Percentiles rank a stretch among this genome's conserved stretches.
These are phyloP conservation scores for Neoboletus brunneissimus DNA, from an alignment of 768 basidiomycete species.

Conservation along the genomic window DNA sequence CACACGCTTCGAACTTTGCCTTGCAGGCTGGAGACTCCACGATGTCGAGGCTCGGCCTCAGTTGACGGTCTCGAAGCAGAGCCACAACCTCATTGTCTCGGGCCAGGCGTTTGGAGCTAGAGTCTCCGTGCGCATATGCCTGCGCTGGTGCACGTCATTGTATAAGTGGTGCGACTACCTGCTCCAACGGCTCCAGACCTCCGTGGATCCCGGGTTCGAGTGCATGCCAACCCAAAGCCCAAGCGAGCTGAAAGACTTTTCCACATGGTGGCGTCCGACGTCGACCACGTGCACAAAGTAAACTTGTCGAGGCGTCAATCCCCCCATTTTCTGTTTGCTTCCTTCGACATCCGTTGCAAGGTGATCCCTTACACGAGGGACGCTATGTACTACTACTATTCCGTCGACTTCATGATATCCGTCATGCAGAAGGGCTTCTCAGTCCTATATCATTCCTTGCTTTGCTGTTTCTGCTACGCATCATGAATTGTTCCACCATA, in stretches of 20 bases:
- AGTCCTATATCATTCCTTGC: neutral
- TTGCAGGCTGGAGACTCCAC: conserved; percentile 21
- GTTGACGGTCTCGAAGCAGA: conserved; percentile 20
- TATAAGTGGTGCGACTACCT: conserved; percentile 12
- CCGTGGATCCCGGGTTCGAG: neutral
- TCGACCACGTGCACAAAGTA: neutral
- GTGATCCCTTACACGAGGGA: neutral
- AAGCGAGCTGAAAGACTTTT: conserved; percentile 3
- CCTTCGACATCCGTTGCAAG: neutral
- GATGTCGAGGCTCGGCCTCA: conserved; percentile 21
- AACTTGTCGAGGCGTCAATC: neutral
- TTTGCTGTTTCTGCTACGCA: conserved; percentile 6
- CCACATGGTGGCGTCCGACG: conserved; percentile 1
- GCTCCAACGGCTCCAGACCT: neutral
- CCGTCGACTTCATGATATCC: conserved; percentile 4
- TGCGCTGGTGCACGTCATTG: conserved; percentile 27
- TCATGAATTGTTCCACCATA: neutral
- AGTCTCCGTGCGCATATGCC: conserved; percentile 19
- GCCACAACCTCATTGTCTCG: conserved; percentile 21
- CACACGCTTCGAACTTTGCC: conserved; percentile 26
- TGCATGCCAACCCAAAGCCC: neutral
- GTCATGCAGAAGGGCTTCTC: conserved; percentile 1
- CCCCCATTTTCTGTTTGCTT: neutral
- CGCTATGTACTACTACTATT: neutral
- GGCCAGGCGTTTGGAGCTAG: conserved; percentile 27